Conservation (phyloP, 345 rosid species). For the Heritiera fomes region DNA sequence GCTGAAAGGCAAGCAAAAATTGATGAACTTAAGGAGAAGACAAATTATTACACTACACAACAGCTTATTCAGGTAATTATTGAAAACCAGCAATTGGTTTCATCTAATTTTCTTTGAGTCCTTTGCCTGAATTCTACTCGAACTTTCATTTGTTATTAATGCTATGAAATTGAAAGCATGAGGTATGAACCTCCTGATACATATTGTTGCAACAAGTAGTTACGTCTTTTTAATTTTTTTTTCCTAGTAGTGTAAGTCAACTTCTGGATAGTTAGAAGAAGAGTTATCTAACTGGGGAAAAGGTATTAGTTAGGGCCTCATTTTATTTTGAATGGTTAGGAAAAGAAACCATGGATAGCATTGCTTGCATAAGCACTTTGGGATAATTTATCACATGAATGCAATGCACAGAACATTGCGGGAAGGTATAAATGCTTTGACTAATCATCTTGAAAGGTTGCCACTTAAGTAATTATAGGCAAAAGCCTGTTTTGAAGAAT, state of each 20-base stretch:
- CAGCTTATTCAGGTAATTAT: slow-evolving; percentile 87
- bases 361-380: slow-evolving; percentile 12
- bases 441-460: neutral
- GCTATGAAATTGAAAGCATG: neutral
- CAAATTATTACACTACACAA: slow-evolving; percentile 88
- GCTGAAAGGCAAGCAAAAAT: slow-evolving; percentile 89
- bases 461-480: neutral
- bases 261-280: neutral
- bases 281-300: slow-evolving; percentile 1
- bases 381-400: neutral
- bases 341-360: neutral
- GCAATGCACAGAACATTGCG: neutral
- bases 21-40: slow-evolving; percentile 91
- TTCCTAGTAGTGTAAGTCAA: neutral
- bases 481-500: slow-evolving; percentile 12
- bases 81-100: neutral
- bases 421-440: neutral
- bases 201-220: neutral
- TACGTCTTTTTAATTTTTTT: neutral
- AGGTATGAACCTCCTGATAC: neutral
- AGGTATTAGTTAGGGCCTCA: slow-evolving; percentile 6
- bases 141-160: neutral
- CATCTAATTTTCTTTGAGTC: neutral
- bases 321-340: neutral
- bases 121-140: neutral